Base-by-base conservation (phyloP, 129 eudicot species). In the Dittrichia graveolens region DNA sequence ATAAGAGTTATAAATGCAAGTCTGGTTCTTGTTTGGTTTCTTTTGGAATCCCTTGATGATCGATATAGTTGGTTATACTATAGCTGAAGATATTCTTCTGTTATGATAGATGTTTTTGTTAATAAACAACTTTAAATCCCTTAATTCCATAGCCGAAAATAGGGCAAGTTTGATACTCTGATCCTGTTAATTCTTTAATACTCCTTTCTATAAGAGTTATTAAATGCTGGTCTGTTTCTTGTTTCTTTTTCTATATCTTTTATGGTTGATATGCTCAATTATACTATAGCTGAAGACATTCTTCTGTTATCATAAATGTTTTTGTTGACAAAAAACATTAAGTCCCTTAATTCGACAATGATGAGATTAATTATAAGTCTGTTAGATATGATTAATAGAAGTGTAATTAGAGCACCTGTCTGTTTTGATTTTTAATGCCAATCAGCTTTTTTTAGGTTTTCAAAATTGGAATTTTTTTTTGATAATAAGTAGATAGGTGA, bases 401-500 rank as follows among this genome's bases (percentile, higher is more conserved):
- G 2, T 24, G 31, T 24, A 24, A 37, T 61, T 42, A 5, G 10
- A 18, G 16, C 45, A 37, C 31, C 8, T 3, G 42, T 8, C 7
- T 43, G 65, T 39, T 55, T 70, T 18, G 63, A 42, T 54, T 70
- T 73, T 61, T 61, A 40, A 62, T 61, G 71, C 18, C 11, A 13
- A 61, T 60, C 60, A 3, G 49, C n/a, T 73, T 50, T 40, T 49
- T 16, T 6, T 40, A 45, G 57, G 59, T 35, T 35, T 14, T 59
- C 8, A 40, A 54, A 42, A 3, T 71, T 31, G 13, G 56, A 43
- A 19, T 3, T 10, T 7, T 42, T 38, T 8, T 24, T 9, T 31
- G 49, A 10, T 52, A 50, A 19, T 35, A 9, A 69, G 15, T 15
- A 38, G 37, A 37, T 15, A 4, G 44, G 50, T 6, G 7, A 42